phyloP scores from a whole-genome alignment of 2,329 filamentous ascomycete genomes.

The Leptodontidium sp. region DNA sequence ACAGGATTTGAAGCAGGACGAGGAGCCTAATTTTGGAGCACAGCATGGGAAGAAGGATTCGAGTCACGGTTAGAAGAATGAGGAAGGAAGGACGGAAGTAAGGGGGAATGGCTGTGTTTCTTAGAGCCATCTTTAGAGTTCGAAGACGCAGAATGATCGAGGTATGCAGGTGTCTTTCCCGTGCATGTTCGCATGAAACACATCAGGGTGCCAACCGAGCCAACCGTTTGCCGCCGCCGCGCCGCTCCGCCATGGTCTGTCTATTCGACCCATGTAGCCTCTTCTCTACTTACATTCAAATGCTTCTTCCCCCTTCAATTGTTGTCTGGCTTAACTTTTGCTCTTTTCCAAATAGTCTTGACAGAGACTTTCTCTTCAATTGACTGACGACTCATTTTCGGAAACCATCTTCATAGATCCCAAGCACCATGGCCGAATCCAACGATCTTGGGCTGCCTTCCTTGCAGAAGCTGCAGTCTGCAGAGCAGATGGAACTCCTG shows the following conservation, averaged over 20 bases:
- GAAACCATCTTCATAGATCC: no score
- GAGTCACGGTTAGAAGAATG: background rate
- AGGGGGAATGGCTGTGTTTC: background rate
- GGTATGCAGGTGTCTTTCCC: background rate
- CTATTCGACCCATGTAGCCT: no score
- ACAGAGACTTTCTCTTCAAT: no score
- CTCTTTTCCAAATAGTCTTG: no score
- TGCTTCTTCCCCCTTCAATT: no score
- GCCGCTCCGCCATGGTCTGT: no score
- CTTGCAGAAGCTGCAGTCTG: slow-evolving; percentile 34
- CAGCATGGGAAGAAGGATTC: no score
- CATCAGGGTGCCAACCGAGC: background rate
- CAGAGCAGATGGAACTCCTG: slow-evolving; percentile 63
- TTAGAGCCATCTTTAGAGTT: background rate
- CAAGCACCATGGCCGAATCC: slow-evolving; percentile 21
- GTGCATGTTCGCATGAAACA: slow-evolving; percentile 1
- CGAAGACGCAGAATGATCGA: background rate
- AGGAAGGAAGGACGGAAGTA: background rate
- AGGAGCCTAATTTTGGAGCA: background rate
- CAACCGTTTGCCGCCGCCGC: no score
- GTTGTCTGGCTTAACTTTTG: no score
- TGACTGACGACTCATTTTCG: no score
- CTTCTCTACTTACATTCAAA: no score
- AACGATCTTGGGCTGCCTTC: slow-evolving; percentile 27
- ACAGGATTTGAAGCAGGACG: no score